phyloP scores from a whole-genome alignment of 345 rosid genomes.

The Clarkia xantiana region DNA sequence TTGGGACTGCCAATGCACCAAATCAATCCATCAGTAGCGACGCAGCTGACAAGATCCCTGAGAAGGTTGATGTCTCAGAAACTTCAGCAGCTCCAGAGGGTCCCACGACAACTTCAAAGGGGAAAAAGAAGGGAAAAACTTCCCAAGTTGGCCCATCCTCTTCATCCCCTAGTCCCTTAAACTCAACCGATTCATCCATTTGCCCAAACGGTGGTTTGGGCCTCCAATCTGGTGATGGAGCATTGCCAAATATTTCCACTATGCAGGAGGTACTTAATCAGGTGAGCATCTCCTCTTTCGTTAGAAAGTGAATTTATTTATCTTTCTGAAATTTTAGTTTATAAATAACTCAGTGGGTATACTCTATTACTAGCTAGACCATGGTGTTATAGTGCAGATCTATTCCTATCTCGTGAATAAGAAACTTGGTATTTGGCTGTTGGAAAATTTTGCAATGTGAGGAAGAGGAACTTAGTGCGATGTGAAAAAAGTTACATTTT shows the following conservation, averaged over 20 bases:
- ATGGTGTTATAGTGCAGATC: too few relatives aligned
- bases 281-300: conserved; percentile 21
- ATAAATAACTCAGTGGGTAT: too few relatives aligned
- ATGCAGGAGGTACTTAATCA: conserved; percentile 46
- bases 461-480: too few relatives aligned
- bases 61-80: conserved; percentile 23
- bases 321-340: too few relatives aligned
- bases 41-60: conserved; percentile 14
- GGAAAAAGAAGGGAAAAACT: conserved; percentile 39
- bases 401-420: too few relatives aligned
- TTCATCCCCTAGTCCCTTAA: conserved; percentile 31
- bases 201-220: conserved; percentile 31
- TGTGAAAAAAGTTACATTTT: too few relatives aligned
- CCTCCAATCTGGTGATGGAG: conserved; percentile 24
- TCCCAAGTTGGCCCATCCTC: conserved; percentile 36
- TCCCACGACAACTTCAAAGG: conserved; percentile 27
- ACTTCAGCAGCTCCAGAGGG: conserved; percentile 15
- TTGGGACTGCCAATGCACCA: conserved; percentile 18
- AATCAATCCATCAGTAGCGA: conserved; percentile 12
- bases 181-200: conserved; percentile 45
- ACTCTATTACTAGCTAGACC: too few relatives aligned
- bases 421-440: too few relatives aligned
- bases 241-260: conserved; percentile 26
- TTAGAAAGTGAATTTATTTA: too few relatives aligned
- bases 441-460: too few relatives aligned